Percentiles rank a stretch among this genome's conserved stretches.
Evolutionary conservation across 805 yeast species (phyloP).

Genomic region (Starmerella stellata): DNA sequence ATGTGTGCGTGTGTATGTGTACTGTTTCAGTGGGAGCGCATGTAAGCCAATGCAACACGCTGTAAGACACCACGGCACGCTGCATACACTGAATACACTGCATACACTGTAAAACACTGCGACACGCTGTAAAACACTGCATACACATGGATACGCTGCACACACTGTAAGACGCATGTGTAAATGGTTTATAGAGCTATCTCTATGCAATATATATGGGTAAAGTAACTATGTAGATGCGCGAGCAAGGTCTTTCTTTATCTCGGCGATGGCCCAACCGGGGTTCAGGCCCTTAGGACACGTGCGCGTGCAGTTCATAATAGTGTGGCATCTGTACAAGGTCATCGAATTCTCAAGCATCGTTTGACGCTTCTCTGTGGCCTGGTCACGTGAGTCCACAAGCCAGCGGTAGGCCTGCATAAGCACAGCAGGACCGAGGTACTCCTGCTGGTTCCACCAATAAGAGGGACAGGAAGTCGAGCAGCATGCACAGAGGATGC

Average conservation of each 20-base stretch:
- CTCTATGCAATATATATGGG: no score
- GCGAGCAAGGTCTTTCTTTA: conserved; percentile 84
- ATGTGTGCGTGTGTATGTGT: no score
- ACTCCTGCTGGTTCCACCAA: conserved; percentile 99
- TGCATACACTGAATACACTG: no score
- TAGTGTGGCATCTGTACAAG: conserved; percentile 95
- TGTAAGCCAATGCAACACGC: no score
- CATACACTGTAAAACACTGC: no score
- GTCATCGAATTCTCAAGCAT: conserved; percentile 95
- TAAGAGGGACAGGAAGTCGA: conserved; percentile 97
- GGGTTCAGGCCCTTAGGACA: conserved; percentile 99
- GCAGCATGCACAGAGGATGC: conserved; percentile 96
- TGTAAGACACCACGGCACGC: no score
- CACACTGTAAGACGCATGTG: no score
- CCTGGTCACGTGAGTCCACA: conserved; percentile 91
- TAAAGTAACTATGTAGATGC: no score
- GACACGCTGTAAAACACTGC: no score
- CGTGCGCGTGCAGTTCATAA: conserved; percentile 95
- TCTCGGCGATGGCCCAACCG: conserved; percentile 91
- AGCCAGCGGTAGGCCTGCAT: conserved; percentile 99
- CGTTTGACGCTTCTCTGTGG: conserved; percentile 58
- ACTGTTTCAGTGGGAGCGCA: no score
- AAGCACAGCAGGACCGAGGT: conserved; percentile 94
- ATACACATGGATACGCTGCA: no score
- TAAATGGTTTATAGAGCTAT: no score